Evolutionary conservation across 139 green algal species (phyloP).

Genomic region (Spirogloea muscicola): DNA sequence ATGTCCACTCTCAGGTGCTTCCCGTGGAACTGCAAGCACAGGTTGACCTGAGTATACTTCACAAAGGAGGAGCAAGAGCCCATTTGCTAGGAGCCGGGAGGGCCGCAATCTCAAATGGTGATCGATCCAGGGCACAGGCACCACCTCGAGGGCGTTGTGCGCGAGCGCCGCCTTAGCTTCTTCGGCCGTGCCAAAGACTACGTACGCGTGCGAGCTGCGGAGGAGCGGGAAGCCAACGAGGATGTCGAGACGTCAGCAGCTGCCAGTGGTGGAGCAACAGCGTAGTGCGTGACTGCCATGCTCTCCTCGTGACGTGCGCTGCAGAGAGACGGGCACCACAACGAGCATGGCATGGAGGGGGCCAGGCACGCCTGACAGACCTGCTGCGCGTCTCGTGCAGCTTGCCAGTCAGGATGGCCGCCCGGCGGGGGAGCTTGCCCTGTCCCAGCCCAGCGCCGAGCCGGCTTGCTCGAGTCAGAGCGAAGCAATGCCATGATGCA

Average conservation of each 20-base stretch:
- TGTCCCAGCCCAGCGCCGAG: conserved; percentile 4
- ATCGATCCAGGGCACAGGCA: background rate
- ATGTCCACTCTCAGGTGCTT: conserved; percentile 77
- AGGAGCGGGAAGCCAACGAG: background rate
- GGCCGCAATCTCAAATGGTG: background rate
- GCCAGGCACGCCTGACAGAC: background rate
- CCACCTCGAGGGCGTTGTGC: conserved; percentile 70
- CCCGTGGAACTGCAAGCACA: conserved; percentile 63
- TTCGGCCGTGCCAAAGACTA: conserved; percentile 64
- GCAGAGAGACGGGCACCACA: background rate
- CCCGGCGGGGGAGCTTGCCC: conserved; percentile 54
- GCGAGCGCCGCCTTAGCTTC: conserved; percentile 54
- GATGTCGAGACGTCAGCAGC: background rate
- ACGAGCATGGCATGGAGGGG: background rate
- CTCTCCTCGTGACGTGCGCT: too few species aligned
- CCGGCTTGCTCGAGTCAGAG: too few species aligned
- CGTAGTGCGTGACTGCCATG: background rate
- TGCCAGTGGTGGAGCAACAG: background rate
- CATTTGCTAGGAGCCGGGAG: too few species aligned
- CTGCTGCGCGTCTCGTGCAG: conserved; percentile 17
- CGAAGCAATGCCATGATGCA: too few species aligned
- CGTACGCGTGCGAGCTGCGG: conserved; percentile 63
- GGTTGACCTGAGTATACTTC: too few species aligned
- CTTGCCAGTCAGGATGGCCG: conserved; percentile 52
- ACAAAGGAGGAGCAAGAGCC: too few species aligned